Conservation (phyloP, 163 green algal species). For the Botryococcus braunii region DNA sequence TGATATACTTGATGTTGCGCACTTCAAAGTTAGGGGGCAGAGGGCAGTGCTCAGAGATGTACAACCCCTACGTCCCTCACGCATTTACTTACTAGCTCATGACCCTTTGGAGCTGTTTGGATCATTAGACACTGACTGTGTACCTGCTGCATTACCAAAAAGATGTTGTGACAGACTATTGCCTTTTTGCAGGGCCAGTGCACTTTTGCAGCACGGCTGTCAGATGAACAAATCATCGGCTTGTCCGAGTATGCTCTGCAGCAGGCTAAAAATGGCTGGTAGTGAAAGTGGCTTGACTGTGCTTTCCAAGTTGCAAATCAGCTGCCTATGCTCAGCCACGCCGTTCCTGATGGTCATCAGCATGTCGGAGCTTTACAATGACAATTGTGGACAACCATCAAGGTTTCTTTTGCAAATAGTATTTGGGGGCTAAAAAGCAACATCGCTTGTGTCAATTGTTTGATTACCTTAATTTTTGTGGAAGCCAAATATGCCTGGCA, state of each 20-base stretch:
- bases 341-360: neutral
- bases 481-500: no score
- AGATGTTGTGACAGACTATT: neutral
- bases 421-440: no score
- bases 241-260: constrained; percentile 53
- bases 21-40: neutral
- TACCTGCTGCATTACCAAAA: neutral
- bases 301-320: no score
- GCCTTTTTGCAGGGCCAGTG: constrained; percentile 34
- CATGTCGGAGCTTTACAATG: neutral
- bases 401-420: no score
- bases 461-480: no score
- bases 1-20: neutral
- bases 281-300: constrained; percentile 7
- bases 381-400: neutral
- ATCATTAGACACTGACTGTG: neutral
- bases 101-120: neutral
- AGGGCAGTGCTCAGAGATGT: no score
- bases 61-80: no score
- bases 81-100: neutral
- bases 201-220: constrained; percentile 59
- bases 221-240: constrained; percentile 51
- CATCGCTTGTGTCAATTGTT: no score
- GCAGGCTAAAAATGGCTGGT: constrained; percentile 28
- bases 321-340: no score